A percentile compares a stretch with the other conserved stretches of the same genome.
These are phyloP conservation scores for Coniferiporia sulphurascens DNA, from an alignment of 1,284 basidiomycete species.

Conservation along the genomic window DNA sequence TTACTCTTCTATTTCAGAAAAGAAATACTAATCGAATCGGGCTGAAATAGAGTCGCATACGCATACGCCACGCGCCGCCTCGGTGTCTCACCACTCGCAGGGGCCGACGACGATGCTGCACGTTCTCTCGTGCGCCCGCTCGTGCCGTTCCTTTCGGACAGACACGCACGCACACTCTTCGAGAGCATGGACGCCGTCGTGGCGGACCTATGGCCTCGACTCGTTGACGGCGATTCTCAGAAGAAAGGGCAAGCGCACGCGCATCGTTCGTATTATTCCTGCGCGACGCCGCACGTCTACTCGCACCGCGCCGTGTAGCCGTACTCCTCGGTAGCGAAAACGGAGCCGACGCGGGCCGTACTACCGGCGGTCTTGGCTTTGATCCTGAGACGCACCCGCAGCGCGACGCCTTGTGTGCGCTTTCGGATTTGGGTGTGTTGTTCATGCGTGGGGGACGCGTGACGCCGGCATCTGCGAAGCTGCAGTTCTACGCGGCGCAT, in stretches of 20 bases:
- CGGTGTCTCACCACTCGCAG: conserved; percentile 49
- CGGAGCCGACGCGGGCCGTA: not conserved
- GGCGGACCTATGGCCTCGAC: conserved; percentile 54
- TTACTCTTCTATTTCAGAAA: not conserved
- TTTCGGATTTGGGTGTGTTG: conserved; percentile 48
- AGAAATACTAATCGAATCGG: not conserved
- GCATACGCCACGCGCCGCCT: conserved; percentile 58
- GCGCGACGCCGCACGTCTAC: conserved; percentile 44
- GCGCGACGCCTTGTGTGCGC: conserved; percentile 36
- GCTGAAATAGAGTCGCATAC: conserved; percentile 52
- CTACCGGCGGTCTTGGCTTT: conserved; percentile 10
- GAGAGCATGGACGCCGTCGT: conserved; percentile 43
- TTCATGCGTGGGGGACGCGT: conserved; percentile 26
- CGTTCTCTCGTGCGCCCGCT: conserved; percentile 32
- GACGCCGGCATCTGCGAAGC: conserved; percentile 35
- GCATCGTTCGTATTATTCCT: conserved; percentile 47
- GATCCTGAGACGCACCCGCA: conserved; percentile 34
- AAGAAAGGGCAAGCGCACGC: conserved; percentile 17
- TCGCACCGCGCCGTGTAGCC: conserved; percentile 45
- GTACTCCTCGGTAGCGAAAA: conserved; percentile 17
- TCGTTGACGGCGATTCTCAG: not conserved
- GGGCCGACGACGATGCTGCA: too few species aligned
- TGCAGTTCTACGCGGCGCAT: conserved; percentile 55
- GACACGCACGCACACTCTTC: conserved; percentile 47
- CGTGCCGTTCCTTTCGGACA: conserved; percentile 59